These are phyloP conservation scores for Polytrichum commune DNA, from an alignment of 225 moss, liverwort and hornwort genomes.

Conservation along the genomic window DNA sequence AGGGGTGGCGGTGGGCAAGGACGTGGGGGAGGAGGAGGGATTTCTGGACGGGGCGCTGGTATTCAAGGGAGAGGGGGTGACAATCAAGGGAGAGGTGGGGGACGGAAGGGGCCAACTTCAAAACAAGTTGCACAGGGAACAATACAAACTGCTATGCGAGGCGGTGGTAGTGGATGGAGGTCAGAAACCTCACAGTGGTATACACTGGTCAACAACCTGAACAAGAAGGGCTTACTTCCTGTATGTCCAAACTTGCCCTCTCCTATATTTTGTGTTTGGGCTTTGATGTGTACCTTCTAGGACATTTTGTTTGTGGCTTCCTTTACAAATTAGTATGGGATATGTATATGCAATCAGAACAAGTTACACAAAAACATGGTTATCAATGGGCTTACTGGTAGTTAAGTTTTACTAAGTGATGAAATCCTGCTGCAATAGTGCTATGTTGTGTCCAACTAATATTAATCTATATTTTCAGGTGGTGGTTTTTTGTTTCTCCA, in stretches of 20 bases:
- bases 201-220: constrained; percentile 94
- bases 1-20: constrained; percentile 53
- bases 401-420: too few species aligned
- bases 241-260: constrained; percentile 52
- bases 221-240: constrained; percentile 92
- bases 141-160: constrained; percentile 62
- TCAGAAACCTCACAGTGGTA: constrained; percentile 99
- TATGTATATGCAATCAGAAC: too few species aligned
- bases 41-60: constrained; percentile 51
- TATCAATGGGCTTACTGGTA: too few species aligned
- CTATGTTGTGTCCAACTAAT: not conserved
- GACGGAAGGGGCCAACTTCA: constrained; percentile 55
- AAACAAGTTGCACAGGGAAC: constrained; percentile 56
- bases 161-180: constrained; percentile 81
- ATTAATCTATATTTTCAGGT: constrained; percentile 49
- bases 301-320: too few species aligned
- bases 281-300: too few species aligned
- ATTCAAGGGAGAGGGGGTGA: constrained; percentile 51
- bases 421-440: too few species aligned
- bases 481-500: constrained; percentile 98
- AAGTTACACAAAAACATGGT: too few species aligned
- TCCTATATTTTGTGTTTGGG: not conserved
- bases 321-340: too few species aligned
- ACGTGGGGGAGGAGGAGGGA: constrained; percentile 52
- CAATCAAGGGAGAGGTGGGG: constrained; percentile 48